Evolutionary conservation across 495 filamentous ascomycete genomes (phyloP), one percentile per base, ranked within the genome.

Genomic region (Recurvomyces mirabilis): DNA sequence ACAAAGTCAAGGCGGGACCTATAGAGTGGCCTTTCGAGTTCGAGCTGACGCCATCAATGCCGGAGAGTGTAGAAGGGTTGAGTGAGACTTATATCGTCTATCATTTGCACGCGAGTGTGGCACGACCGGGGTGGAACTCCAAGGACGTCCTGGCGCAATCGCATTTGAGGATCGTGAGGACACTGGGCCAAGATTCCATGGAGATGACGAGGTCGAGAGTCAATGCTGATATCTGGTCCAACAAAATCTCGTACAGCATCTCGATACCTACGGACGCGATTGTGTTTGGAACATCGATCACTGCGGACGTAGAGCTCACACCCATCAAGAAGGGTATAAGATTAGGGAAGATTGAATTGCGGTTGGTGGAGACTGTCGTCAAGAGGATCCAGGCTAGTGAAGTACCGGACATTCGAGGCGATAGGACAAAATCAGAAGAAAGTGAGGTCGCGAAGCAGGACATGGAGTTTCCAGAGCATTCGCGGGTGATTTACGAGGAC

Each of bases 161-260:
- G 59, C 84, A 85, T 34, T 64, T 98, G 41, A 76, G 91, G 15
- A 79, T 98, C 46, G 82, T 98, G 35, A 73, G 91, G 39, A 95
- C 89, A 3, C 65, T 94, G 38, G 82, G 85, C 24, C 70, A 82
- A 13, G 79, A 82, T 30, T 79, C 84, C 22, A 69, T 91, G 45
- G 89, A 94, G 58, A 56, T 50, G 39, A 43, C 58, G 10, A 19
- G 46, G 24, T 47, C 40, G 36, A 25, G 48, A 33, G 43, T 51
- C 15, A 63, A 66, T 40, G 84, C 93, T 60, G 93, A 93, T 55
- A 75, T 91, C 43, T 98, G 91, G 91, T 77, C 83, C 10, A 84
- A 88, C 63, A 98, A 98, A 68, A 74, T 95, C 54, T 79, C 91
- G 56, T 96, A 96, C 60, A 82, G 82, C 5, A 81, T 98, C 45